Evolutionary conservation across 306 rosid genomes (phyloP).

Genomic region (Vigna unguiculata): DNA sequence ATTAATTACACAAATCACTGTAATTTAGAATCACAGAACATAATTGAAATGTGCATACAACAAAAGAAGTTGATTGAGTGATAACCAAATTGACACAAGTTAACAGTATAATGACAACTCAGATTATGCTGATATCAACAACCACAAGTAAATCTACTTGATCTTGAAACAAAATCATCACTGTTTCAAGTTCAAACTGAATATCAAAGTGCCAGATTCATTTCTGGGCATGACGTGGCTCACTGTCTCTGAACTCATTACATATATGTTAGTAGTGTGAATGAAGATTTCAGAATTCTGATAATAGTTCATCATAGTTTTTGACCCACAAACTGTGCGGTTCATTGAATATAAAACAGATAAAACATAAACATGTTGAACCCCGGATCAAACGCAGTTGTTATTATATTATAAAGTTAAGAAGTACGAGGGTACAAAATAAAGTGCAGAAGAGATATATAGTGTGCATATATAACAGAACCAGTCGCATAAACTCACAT

Average conservation of each 20-base stretch:
- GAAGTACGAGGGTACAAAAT: not conserved
- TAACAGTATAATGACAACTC: not conserved
- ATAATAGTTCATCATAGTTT: not conserved
- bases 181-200: too few relatives aligned
- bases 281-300: slow-evolving; percentile 32
- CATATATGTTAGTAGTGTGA: not conserved
- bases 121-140: not conserved
- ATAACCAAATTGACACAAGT: not conserved
- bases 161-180: not conserved
- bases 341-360: not conserved
- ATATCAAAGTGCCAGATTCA: too few relatives aligned
- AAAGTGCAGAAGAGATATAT: slow-evolving; percentile 1
- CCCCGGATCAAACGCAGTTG: not conserved
- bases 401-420: not conserved
- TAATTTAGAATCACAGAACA: too few relatives aligned
- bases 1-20: too few relatives aligned
- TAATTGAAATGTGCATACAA: too few relatives aligned
- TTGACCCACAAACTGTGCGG: not conserved
- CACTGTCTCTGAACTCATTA: not conserved
- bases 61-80: not conserved
- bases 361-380: not conserved
- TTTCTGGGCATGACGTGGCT: too few relatives aligned
- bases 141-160: not conserved
- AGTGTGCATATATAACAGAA: slow-evolving; percentile 8
- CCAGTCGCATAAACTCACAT: slow-evolving; percentile 32